phyloP scores from a whole-genome alignment of 2,329 filamentous ascomycete species.

The Aspergillus floridensis region DNA sequence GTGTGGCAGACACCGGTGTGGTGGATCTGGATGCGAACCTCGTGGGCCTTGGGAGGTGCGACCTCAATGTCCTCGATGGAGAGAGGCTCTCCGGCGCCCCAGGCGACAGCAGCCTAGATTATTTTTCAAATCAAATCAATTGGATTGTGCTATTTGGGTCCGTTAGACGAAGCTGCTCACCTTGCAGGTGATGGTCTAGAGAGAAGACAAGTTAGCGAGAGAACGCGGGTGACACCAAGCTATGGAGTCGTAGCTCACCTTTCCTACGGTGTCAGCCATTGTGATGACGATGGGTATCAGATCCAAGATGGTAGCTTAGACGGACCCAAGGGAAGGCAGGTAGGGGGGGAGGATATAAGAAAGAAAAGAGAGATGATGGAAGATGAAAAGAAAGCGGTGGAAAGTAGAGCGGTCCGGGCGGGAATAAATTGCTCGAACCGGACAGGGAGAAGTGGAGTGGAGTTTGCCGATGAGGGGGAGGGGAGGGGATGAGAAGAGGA shows the following conservation, averaged over 20 bases:
- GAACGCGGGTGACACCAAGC: background rate
- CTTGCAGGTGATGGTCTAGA: constrained; percentile 88
- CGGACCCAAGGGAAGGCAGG: constrained; percentile 1
- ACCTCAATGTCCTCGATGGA: constrained; percentile 92
- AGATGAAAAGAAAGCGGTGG: background rate
- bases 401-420: constrained; percentile 1
- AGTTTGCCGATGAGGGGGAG: constrained; percentile 17
- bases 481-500: constrained; percentile 14
- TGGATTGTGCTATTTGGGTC: background rate
- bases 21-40: constrained; percentile 95
- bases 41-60: constrained; percentile 79
- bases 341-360: background rate
- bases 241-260: constrained; percentile 39
- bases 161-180: constrained; percentile 33
- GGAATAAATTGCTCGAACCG: constrained; percentile 14
- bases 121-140: background rate
- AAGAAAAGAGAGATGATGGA: constrained; percentile 5
- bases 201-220: constrained; percentile 11
- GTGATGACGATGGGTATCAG: constrained; percentile 24
- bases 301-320: background rate
- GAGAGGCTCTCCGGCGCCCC: constrained; percentile 90
- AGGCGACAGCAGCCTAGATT: constrained; percentile 80
- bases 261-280: constrained; percentile 58
- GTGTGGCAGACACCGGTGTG: constrained; percentile 99
- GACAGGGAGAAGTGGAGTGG: constrained; percentile 7